Base-by-base conservation (phyloP, 1,284 basidiomycete genomes). In the Cutaneotrichosporon sp. region DNA sequence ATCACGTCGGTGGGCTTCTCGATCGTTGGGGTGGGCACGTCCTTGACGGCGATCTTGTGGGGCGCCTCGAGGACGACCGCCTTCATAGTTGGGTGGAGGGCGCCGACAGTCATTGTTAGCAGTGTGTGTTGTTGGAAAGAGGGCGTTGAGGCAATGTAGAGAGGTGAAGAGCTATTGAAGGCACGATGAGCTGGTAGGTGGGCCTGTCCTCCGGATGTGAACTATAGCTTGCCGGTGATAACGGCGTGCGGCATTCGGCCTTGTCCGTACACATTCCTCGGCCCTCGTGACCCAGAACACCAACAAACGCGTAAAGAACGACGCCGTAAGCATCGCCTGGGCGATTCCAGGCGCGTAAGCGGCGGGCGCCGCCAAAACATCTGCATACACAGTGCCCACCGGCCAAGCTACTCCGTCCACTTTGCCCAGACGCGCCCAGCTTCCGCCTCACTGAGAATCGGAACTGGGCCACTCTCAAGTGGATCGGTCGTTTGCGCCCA, bases 41-140 rank as follows among this genome's bases (percentile, higher is more conserved):
- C 63, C 56, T 78, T 72, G 10, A 76, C 65, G 0, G 56, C 64
- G 26, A 80, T 70, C 22, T 69, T 61, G 58, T 69, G 69, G 0
- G 67, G 60, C 0, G 56, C 70, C 57, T 73, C 73, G 64, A 76
- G 64, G 21, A 79, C 63, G 26, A 79, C 72, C 1, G 71, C 78
- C 61, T 74, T 65, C 77, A 80, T 80, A 1, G 65, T 73, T 14
- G 49, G 16, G 21, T 65, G 68, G 53, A 67, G 18, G 11, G 52
- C 31, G 53, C 36, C 53, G 36, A 53, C 32, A 1, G 65, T 63
- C 65, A 66, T 66, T 31, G 31, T 53, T 10, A 32, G 51, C 32
- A 3, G 16, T 30, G 18, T 34, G 14, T 53, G 51, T 30, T 16
- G 30, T 8, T 53, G 50, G 16, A 18, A 18, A 46, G 18, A 46